These are phyloP conservation scores for Fusarium duplospermum DNA, from an alignment of 2,329 filamentous ascomycete species.

Conservation along the genomic window DNA sequence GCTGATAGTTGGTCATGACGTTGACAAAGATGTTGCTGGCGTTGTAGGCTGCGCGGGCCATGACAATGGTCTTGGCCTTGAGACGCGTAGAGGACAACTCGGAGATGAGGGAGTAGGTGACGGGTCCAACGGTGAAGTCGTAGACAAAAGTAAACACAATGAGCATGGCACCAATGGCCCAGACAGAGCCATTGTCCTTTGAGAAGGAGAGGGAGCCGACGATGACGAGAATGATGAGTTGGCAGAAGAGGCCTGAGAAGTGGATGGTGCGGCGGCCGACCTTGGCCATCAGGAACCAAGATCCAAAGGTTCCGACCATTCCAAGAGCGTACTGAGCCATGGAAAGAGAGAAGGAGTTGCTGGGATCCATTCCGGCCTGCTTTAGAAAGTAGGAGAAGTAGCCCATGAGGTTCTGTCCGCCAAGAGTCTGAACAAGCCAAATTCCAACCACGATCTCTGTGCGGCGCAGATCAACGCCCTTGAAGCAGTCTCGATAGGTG, in stretches of 20 bases:
- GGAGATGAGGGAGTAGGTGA: slow-evolving; percentile 63
- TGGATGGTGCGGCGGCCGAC: slow-evolving; percentile 64
- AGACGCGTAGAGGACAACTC: slow-evolving; percentile 66
- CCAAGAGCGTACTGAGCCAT: slow-evolving; percentile 63
- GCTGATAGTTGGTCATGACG: slow-evolving; percentile 61
- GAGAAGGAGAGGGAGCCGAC: slow-evolving; percentile 55
- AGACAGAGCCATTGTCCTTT: slow-evolving; percentile 49
- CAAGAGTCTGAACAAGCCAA: slow-evolving; percentile 61
- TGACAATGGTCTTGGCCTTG: slow-evolving; percentile 65
- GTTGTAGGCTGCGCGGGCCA: slow-evolving; percentile 58
- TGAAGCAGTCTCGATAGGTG: slow-evolving; percentile 64
- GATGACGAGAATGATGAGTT: slow-evolving; percentile 54
- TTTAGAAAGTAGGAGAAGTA: slow-evolving; percentile 60
- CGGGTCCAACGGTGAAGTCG: slow-evolving; percentile 65
- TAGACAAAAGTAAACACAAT: slow-evolving; percentile 66
- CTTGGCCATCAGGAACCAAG: slow-evolving; percentile 62
- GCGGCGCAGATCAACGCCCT: slow-evolving; percentile 61
- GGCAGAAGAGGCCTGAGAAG: slow-evolving; percentile 56
- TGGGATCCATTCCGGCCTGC: slow-evolving; percentile 58
- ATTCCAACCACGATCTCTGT: slow-evolving; percentile 64
- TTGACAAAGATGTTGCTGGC: slow-evolving; percentile 63
- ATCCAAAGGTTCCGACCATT: slow-evolving; percentile 61
- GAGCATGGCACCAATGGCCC: slow-evolving; percentile 60
- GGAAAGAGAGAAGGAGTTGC: slow-evolving; percentile 58
- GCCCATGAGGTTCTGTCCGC: slow-evolving; percentile 62